These are phyloP conservation scores for Aureobasidium vineae DNA, from an alignment of 2,329 filamentous ascomycete species.

Conservation along the genomic window DNA sequence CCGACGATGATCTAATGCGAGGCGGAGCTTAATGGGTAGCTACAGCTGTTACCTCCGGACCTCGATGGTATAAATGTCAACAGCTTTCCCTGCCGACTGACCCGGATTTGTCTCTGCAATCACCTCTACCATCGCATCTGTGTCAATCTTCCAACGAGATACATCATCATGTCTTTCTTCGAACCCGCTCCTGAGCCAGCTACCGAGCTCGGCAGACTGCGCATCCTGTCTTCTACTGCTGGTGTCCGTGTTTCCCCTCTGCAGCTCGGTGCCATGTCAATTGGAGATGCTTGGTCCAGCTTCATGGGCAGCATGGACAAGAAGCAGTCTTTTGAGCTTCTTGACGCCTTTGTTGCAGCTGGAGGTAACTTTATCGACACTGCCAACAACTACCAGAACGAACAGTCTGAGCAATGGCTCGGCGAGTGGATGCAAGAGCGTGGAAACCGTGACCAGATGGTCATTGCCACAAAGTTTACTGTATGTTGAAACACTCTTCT, in stretches of 20 bases:
- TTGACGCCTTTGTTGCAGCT: slow-evolving; percentile 38
- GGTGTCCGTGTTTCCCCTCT: slow-evolving; percentile 54
- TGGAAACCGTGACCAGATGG: slow-evolving; percentile 50
- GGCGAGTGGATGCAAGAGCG: slow-evolving; percentile 50
- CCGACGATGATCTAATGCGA: slow-evolving; percentile 2
- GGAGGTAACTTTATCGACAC: slow-evolving; percentile 42
- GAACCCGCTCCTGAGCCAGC: slow-evolving; percentile 38
- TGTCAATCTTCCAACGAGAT: background rate
- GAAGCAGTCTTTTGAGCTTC: slow-evolving; percentile 37
- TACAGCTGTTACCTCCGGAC: slow-evolving; percentile 15
- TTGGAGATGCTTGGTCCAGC: slow-evolving; percentile 51
- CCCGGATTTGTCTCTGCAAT: too few species aligned
- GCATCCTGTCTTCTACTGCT: slow-evolving; percentile 52
- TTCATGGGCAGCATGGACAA: slow-evolving; percentile 35
- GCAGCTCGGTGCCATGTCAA: slow-evolving; percentile 56
- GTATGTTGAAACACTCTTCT: background rate
- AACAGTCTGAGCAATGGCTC: slow-evolving; percentile 39
- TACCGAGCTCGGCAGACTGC: slow-evolving; percentile 52
- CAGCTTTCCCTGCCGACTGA: too few species aligned
- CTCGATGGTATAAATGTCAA: background rate
- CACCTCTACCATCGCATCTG: background rate
- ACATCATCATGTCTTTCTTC: slow-evolving; percentile 11
- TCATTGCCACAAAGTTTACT: slow-evolving; percentile 57
- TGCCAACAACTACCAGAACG: slow-evolving; percentile 40
- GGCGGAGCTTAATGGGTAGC: slow-evolving; percentile 6